Evolutionary conservation across 2,329 filamentous ascomycete species (phyloP), one percentile per base, ranked within the genome.

Genomic region (Venturia oleaginea): DNA sequence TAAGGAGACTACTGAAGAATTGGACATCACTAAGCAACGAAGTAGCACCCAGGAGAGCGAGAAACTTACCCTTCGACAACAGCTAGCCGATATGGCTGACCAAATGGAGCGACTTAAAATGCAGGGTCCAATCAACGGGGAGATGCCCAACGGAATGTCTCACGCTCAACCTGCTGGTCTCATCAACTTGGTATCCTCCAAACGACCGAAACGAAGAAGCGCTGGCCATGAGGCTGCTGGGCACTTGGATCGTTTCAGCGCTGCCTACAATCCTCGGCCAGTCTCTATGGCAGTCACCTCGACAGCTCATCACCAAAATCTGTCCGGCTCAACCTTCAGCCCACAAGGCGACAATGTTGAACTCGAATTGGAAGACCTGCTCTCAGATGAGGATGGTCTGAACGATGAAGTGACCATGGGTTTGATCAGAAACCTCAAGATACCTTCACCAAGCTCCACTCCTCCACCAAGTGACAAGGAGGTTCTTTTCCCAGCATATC

Each of bases 371-470:
- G 93, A 97, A 79, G 90, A 89, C 68, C 84, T 99, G 64, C 86
- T 99, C 68, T 92, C 92, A 55, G 93, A 97, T 72, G 94, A 99
- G 77, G 92, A 97, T 70, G 91, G 90, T 67, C 83, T 99, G 68
- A 97, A 99, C 71, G 92, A 97, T 71, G 94, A 99, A 79, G 92
- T 99, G 61, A 94, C 92, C 0, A 89, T 97, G 84, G 94, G 94
- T 67, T 83, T 99, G 67, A 97, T 99, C 75, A 88, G 89, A 73
- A 97, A 97, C 74, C 84, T 99, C 69, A 97, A 96, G 83, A 97
- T 99, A 68, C 94, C 94, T 24, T 87, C 88, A 13, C 93, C 94
- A 57, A 90, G 87, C 73, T 88, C 90, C 40, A 93, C 86, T 63
- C 92, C 93, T 24, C 89, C 92, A 63, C 93, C 94, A 13, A 96